These are phyloP conservation scores for Tranzscheliella williamsii DNA, from an alignment of 1,284 basidiomycete genomes.

Conservation along the genomic window DNA sequence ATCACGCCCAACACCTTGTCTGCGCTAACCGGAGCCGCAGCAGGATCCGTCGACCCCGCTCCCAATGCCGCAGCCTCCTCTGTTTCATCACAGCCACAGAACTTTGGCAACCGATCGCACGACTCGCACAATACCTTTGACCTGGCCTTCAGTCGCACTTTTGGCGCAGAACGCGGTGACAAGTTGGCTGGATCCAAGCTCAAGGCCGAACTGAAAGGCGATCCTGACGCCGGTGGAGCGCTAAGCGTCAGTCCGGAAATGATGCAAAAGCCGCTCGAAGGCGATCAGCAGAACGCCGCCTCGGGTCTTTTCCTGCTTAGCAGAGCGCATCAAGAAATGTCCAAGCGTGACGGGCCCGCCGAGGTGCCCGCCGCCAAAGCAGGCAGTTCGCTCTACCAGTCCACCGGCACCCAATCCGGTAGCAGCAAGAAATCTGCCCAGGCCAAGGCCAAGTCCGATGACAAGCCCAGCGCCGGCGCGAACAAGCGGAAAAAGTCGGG, in stretches of 20 bases:
- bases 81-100: slow-evolving; percentile 30
- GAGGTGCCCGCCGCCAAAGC: slow-evolving; percentile 7
- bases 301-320: slow-evolving; percentile 83
- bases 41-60: slow-evolving; percentile 15
- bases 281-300: slow-evolving; percentile 46
- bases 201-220: slow-evolving; percentile 18
- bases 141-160: slow-evolving; percentile 41
- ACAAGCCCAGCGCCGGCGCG: slow-evolving; percentile 12
- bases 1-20: slow-evolving; percentile 82
- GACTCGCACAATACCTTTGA: slow-evolving; percentile 42
- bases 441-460: slow-evolving; percentile 6
- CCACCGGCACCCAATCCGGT: slow-evolving; percentile 12
- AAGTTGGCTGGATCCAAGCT: slow-evolving; percentile 23
- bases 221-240: slow-evolving; percentile 10
- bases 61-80: slow-evolving; percentile 1
- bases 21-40: slow-evolving; percentile 30
- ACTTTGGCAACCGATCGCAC: slow-evolving; percentile 13
- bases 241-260: slow-evolving; percentile 39
- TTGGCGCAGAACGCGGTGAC: slow-evolving; percentile 8
- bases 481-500: slow-evolving; percentile 50
- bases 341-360: slow-evolving; percentile 78
- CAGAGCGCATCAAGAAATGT: slow-evolving; percentile 91
- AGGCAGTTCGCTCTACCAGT: slow-evolving; percentile 29
- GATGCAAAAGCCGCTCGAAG: slow-evolving; percentile 24
- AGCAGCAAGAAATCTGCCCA: slow-evolving; percentile 6